Percentiles rank a stretch among this genome's conserved stretches.
These are phyloP conservation scores for Cutaneotrichosporon curvatum DNA, from an alignment of 1,284 basidiomycete species.

Conservation along the genomic window DNA sequence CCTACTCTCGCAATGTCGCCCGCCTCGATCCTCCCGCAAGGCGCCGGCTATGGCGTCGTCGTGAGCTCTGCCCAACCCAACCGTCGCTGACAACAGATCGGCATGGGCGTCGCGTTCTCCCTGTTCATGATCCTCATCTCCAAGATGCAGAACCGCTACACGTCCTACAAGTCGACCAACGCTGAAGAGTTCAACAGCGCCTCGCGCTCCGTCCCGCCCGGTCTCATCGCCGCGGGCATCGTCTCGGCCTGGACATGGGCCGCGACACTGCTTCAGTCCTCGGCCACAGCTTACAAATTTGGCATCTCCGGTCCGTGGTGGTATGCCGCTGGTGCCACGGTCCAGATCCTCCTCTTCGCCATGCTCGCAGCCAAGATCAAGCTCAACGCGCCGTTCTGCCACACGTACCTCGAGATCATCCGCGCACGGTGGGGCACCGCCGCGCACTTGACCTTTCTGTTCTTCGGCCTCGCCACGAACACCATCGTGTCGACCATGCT, in stretches of 20 bases:
- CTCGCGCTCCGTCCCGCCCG: constrained; percentile 65
- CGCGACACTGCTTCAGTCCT: constrained; percentile 46
- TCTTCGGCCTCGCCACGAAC: constrained; percentile 69
- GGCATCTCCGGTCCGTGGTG: constrained; percentile 56
- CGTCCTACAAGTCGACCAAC: constrained; percentile 38
- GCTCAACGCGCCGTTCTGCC: constrained; percentile 49
- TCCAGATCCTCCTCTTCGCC: constrained; percentile 51
- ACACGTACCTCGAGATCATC: constrained; percentile 57
- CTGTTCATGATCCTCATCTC: constrained; percentile 57
- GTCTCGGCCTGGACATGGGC: constrained; percentile 59
- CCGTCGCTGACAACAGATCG: constrained; percentile 36
- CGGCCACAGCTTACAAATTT: constrained; percentile 55
- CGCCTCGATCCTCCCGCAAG: constrained; percentile 42
- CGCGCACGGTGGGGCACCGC: constrained; percentile 62
- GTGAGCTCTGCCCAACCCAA: constrained; percentile 48
- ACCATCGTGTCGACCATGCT: constrained; percentile 61
- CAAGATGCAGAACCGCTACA: constrained; percentile 38
- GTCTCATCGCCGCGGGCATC: constrained; percentile 81
- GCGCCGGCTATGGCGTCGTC: constrained; percentile 72
- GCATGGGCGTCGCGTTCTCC: constrained; percentile 76
- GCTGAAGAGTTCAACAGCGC: constrained; percentile 75
- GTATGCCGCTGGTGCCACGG: constrained; percentile 46
- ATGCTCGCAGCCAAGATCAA: constrained; percentile 55
- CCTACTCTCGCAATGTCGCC: too few relatives aligned
- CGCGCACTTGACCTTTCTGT: constrained; percentile 69